Percentiles rank a stretch among this genome's conserved stretches.
These are phyloP conservation scores for Amylocystis lapponica DNA, from an alignment of 768 basidiomycete genomes.

Conservation along the genomic window DNA sequence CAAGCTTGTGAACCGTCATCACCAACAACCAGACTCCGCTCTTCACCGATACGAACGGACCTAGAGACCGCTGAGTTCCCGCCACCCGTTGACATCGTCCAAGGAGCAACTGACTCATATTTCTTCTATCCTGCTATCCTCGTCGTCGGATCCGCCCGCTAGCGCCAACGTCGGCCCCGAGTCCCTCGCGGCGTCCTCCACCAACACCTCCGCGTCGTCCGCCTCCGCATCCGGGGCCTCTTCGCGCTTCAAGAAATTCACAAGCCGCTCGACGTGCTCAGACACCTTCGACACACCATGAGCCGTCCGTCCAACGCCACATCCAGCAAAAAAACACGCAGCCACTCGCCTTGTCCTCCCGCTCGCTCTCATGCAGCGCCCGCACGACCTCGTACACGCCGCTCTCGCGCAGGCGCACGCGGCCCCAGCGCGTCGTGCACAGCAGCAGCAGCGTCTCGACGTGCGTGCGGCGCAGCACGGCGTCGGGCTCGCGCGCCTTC, in stretches of 20 bases:
- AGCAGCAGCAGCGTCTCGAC: slow-evolving; percentile 88
- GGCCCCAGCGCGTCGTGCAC: slow-evolving; percentile 84
- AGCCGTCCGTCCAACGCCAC: neutral
- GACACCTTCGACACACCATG: slow-evolving; percentile 48
- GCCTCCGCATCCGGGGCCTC: slow-evolving; percentile 49
- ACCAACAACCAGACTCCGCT: too few species aligned
- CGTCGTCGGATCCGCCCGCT: slow-evolving; percentile 51
- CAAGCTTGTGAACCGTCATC: too few species aligned
- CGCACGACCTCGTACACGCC: slow-evolving; percentile 88
- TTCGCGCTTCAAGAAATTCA: slow-evolving; percentile 76
- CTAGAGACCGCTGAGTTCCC: too few species aligned
- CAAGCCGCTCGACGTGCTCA: slow-evolving; percentile 84
- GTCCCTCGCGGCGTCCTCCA: too few species aligned
- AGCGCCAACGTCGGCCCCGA: too few species aligned
- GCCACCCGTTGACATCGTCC: too few species aligned
- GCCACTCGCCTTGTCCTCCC: slow-evolving; percentile 61
- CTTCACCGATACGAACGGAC: too few species aligned
- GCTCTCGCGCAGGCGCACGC: slow-evolving; percentile 70
- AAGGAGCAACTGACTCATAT: too few species aligned
- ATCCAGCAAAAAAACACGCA: neutral
- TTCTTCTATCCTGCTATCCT: slow-evolving; percentile 73
- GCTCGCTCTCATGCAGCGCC: slow-evolving; percentile 71
- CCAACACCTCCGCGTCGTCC: too few species aligned
- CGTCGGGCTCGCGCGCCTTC: slow-evolving; percentile 79
- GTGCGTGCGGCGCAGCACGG: slow-evolving; percentile 69